Conservation (phyloP, 805 yeast genomes). For the Saccharomycopsis olivae region DNA sequence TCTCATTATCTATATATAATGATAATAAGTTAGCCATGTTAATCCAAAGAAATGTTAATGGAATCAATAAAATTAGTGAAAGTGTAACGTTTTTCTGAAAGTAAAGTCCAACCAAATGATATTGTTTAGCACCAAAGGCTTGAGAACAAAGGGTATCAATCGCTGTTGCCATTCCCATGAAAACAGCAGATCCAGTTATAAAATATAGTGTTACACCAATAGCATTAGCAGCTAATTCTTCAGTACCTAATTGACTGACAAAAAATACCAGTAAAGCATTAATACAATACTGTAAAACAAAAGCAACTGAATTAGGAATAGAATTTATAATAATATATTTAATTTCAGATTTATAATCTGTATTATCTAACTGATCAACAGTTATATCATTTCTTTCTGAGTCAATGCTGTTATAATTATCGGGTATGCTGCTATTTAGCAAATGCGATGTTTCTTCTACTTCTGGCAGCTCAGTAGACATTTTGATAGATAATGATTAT, state of each 20-base stretch:
- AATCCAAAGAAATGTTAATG: conserved; percentile 56
- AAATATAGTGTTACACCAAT: conserved; percentile 71
- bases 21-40: conserved; percentile 33
- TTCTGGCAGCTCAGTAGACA: too few relatives aligned
- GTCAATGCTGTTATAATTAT: too few relatives aligned
- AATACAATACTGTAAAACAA: conserved; percentile 37
- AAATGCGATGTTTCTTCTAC: too few relatives aligned
- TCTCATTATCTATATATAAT: conserved; percentile 2
- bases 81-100: conserved; percentile 58
- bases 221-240: conserved; percentile 67
- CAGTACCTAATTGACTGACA: conserved; percentile 63
- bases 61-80: conserved; percentile 41
- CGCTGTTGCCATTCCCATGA: conserved; percentile 53
- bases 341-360: background rate
- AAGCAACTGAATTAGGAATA: conserved; percentile 27
- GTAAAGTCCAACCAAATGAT: conserved; percentile 54
- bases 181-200: conserved; percentile 62
- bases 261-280: conserved; percentile 58
- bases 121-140: conserved; percentile 61
- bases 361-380: too few relatives aligned
- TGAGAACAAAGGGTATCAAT: conserved; percentile 73
- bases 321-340: background rate
- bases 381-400: too few relatives aligned
- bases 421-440: too few relatives aligned
- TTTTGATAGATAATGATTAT: too few relatives aligned